Conservation (phyloP, 768 basidiomycete species). For the Rhodotorula kratochvilovae region DNA sequence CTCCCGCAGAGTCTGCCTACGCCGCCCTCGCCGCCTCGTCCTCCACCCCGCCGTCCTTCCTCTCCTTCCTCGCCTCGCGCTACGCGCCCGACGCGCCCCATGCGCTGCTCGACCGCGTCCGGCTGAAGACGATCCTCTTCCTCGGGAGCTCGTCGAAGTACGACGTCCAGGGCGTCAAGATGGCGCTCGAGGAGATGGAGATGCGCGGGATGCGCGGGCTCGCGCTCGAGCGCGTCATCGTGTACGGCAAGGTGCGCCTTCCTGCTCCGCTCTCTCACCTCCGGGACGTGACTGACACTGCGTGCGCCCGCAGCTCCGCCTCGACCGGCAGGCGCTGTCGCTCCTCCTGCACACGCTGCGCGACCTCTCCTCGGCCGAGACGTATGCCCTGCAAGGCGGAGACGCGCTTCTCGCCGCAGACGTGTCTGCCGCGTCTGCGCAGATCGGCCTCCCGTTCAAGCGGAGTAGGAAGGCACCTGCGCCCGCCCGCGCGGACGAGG, state of each 20-base stretch:
- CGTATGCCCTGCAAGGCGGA: conserved; percentile 25
- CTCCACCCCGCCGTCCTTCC: conserved; percentile 15
- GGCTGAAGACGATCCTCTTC: conserved; percentile 33
- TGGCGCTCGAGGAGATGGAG: conserved; percentile 30
- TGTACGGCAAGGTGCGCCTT: conserved; percentile 28
- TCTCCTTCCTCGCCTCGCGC: conserved; percentile 16
- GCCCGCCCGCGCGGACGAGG: background rate
- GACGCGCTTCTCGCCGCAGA: conserved; percentile 19
- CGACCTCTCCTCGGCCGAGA: conserved; percentile 31
- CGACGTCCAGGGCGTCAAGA: conserved; percentile 23
- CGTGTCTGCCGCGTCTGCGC: background rate
- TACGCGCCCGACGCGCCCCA: background rate
- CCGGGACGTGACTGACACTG: background rate
- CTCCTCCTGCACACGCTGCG: conserved; percentile 27
- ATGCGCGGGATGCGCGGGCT: conserved; percentile 18
- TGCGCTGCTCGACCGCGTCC: conserved; percentile 21
- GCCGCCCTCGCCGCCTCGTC: conserved; percentile 3
- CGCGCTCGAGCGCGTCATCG: conserved; percentile 26
- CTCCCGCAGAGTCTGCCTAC: conserved; percentile 20
- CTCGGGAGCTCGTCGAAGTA: conserved; percentile 20
- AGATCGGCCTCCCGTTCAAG: conserved; percentile 10
- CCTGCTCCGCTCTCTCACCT: background rate
- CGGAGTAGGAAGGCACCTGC: background rate
- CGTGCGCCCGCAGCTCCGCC: conserved; percentile 12
- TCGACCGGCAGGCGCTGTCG: conserved; percentile 32